phyloP scores from a whole-genome alignment of 352 stramenopile genomes.

The Peronosclerospora sorghi region DNA sequence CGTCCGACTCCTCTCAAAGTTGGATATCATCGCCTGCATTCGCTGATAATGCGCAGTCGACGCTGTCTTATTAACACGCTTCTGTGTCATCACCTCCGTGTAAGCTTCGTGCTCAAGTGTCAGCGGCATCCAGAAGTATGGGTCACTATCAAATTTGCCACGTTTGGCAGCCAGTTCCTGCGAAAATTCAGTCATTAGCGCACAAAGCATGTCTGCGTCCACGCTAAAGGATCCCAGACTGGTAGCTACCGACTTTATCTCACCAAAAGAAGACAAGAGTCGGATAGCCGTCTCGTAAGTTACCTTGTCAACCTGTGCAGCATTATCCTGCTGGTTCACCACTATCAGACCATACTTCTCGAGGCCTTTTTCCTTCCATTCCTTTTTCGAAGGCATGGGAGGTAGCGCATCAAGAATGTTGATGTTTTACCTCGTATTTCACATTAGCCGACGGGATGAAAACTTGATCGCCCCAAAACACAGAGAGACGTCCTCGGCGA shows the following conservation, averaged over 20 bases:
- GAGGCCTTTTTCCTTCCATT: slow-evolving; percentile 93
- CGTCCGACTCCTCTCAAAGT: slow-evolving; percentile 61
- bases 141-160: slow-evolving; percentile 95
- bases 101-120: slow-evolving; percentile 90
- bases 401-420: slow-evolving; percentile 95
- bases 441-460: slow-evolving; percentile 92
- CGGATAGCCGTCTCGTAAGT: slow-evolving; percentile 91
- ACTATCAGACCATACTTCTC: slow-evolving; percentile 98
- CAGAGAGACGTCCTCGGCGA: slow-evolving; percentile 89
- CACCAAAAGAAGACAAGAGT: slow-evolving; percentile 88
- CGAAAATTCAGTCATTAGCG: slow-evolving; percentile 89
- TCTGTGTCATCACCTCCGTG: slow-evolving; percentile 91
- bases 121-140: slow-evolving; percentile 98
- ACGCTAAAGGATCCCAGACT: slow-evolving; percentile 95
- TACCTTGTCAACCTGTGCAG: slow-evolving; percentile 96
- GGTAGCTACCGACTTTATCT: slow-evolving; percentile 92
- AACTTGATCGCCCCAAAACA: slow-evolving; percentile 98
- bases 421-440: slow-evolving; percentile 87
- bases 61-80: slow-evolving; percentile 70
- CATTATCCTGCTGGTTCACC: slow-evolving; percentile 88
- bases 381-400: slow-evolving; percentile 86
- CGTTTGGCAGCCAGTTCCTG: slow-evolving; percentile 84
- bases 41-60: slow-evolving; percentile 84
- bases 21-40: slow-evolving; percentile 86
- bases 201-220: slow-evolving; percentile 85